A percentile compares a stretch with the other conserved stretches of the same genome.
These are phyloP conservation scores for Leonotis leonurus DNA, from an alignment of 257 asterid genomes.

Conservation along the genomic window DNA sequence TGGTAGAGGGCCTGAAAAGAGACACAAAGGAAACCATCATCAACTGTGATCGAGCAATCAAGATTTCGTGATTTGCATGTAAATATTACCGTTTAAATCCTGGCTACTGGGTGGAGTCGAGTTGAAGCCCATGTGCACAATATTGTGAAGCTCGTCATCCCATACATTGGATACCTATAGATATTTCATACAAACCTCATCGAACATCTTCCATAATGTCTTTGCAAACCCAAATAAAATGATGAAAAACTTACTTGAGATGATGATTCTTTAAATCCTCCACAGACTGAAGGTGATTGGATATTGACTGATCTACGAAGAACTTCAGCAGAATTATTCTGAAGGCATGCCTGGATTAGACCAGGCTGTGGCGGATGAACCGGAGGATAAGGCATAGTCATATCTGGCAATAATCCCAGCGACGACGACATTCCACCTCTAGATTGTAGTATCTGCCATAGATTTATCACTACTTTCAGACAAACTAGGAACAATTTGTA, in stretches of 20 bases:
- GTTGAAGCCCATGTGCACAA: conserved; percentile 71
- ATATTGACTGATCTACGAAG: conserved; percentile 45
- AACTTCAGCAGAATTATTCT: conserved; percentile 40
- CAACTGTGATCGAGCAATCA: not conserved
- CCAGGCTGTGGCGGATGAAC: conserved; percentile 50
- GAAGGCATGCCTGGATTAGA: conserved; percentile 43
- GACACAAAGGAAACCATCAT: conserved; percentile 2
- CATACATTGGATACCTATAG: conserved; percentile 44
- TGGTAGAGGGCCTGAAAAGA: conserved; percentile 41
- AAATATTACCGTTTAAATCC: conserved; percentile 48
- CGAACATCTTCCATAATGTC: not conserved
- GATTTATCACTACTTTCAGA: conserved; percentile 3
- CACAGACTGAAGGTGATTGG: conserved; percentile 27
- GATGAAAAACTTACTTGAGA: conserved; percentile 32
- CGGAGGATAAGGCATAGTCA: conserved; percentile 41
- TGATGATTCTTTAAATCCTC: conserved; percentile 36
- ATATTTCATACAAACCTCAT: not conserved
- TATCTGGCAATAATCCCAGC: conserved; percentile 48
- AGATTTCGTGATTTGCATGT: not conserved
- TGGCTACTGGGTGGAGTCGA: conserved; percentile 44
- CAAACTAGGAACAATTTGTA: not conserved
- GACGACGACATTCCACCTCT: conserved; percentile 55
- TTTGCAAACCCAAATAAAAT: not conserved
- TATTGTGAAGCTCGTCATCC: conserved; percentile 76
- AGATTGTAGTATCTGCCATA: conserved; percentile 49